Evolutionary conservation across 2,329 filamentous ascomycete species (phyloP).

Genomic region (Aschersonia sp.): DNA sequence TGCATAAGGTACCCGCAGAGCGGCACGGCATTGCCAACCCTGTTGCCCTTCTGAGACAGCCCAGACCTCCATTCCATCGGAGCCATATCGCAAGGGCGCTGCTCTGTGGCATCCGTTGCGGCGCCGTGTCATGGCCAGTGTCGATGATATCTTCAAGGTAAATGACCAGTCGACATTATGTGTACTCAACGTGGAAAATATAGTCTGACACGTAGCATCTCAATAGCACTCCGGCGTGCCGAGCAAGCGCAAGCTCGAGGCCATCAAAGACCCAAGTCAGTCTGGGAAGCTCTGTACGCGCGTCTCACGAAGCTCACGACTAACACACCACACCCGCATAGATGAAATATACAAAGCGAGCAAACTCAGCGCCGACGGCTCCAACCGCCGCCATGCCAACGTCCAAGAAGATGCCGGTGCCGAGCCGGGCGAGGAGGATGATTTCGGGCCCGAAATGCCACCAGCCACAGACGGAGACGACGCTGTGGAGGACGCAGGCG

Average conservation of each 20-base stretch:
- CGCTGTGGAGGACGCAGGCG: slow-evolving; percentile 37
- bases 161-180: background rate
- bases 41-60: too few species aligned
- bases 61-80: too few species aligned
- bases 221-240: slow-evolving; percentile 27
- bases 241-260: slow-evolving; percentile 50
- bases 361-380: slow-evolving; percentile 31
- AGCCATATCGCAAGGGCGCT: too few species aligned
- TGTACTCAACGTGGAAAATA: too few species aligned
- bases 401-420: slow-evolving; percentile 28
- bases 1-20: too few species aligned
- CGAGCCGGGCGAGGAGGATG: slow-evolving; percentile 36
- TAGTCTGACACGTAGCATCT: background rate
- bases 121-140: slow-evolving; percentile 32
- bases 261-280: slow-evolving; percentile 47
- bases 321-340: slow-evolving; percentile 11
- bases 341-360: slow-evolving; percentile 51
- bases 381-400: slow-evolving; percentile 25
- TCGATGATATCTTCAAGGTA: slow-evolving; percentile 46
- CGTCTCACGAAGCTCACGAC: background rate
- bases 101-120: background rate
- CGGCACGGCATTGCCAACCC: too few species aligned
- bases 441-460: slow-evolving; percentile 28
- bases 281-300: slow-evolving; percentile 1
- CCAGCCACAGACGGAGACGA: slow-evolving; percentile 17